Conservation (phyloP, 2,329 filamentous ascomycete species). For the Cyphellophora europaea region DNA sequence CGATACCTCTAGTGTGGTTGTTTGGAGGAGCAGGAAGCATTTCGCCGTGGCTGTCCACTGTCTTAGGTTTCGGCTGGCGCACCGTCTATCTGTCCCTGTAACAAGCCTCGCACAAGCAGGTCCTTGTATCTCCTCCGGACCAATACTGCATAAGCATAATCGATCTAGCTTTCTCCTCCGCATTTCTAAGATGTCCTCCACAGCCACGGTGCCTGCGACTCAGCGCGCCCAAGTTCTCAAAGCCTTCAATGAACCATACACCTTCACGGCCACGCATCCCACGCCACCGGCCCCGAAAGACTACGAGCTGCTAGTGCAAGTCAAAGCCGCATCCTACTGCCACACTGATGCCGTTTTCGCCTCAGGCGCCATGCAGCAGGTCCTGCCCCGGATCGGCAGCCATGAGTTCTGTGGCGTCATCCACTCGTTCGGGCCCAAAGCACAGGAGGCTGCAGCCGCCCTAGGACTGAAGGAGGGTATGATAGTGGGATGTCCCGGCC, state of each 20-base stretch:
- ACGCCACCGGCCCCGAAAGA: slow-evolving; percentile 26
- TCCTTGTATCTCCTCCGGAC: no score
- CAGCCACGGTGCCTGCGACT: slow-evolving; percentile 7
- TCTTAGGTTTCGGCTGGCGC: no score
- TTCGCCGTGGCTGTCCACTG: no score
- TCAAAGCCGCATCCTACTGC: slow-evolving; percentile 38
- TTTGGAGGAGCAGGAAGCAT: no score
- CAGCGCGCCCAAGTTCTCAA: slow-evolving; percentile 19
- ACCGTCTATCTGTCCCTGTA: no score
- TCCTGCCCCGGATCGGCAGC: slow-evolving; percentile 33
- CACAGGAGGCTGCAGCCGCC: slow-evolving; percentile 4
- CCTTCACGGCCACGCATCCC: slow-evolving; percentile 19
- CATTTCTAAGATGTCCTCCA: no score
- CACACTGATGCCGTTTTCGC: slow-evolving; percentile 33
- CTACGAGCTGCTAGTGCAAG: slow-evolving; percentile 35
- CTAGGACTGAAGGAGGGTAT: slow-evolving; percentile 7
- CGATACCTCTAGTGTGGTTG: no score
- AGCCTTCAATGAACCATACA: slow-evolving; percentile 17
- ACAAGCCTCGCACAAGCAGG: no score
- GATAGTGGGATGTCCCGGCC: slow-evolving; percentile 11
- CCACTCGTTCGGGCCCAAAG: slow-evolving; percentile 19
- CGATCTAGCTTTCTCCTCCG: no score
- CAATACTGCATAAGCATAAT: no score
- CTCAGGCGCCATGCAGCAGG: slow-evolving; percentile 24
- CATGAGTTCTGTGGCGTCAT: slow-evolving; percentile 38